Evolutionary conservation across 2,329 filamentous ascomycete genomes (phyloP).

Genomic region (Gaeumannomyces tritici): DNA sequence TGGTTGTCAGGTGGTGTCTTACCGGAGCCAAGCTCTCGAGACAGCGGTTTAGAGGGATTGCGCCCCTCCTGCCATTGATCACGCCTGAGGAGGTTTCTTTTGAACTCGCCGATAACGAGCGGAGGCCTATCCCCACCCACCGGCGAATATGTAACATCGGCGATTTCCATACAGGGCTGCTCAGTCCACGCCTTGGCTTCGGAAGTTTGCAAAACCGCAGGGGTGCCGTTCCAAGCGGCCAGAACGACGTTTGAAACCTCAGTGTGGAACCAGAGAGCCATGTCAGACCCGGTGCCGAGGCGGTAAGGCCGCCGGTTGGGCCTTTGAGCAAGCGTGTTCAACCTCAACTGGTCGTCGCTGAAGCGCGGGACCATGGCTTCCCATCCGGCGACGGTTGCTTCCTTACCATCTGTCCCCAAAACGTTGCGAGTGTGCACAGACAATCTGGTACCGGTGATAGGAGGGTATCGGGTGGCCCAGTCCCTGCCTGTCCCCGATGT

Average conservation of each 20-base stretch:
- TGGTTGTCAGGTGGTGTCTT: too few relatives aligned
- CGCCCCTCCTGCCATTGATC: background rate
- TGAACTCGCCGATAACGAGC: slow-evolving; percentile 3
- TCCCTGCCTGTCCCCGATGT: too few relatives aligned
- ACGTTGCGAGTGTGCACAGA: too few relatives aligned
- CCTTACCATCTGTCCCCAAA: too few relatives aligned
- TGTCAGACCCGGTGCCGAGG: slow-evolving; percentile 1
- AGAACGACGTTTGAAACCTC: slow-evolving; percentile 6
- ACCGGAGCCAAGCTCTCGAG: too few relatives aligned
- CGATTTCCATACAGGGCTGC: too few relatives aligned
- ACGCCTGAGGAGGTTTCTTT: background rate
- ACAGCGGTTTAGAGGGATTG: too few relatives aligned
- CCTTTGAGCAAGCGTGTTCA: background rate
- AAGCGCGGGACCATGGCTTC: background rate
- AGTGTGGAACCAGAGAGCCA: slow-evolving; percentile 3
- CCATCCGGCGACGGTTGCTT: too few relatives aligned
- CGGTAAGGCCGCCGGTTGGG: slow-evolving; percentile 1
- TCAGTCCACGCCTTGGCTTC: background rate
- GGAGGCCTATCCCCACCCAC: background rate
- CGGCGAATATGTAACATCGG: too few relatives aligned
- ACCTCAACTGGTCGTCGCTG: slow-evolving; percentile 4
- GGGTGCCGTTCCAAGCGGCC: background rate
- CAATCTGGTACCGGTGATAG: too few relatives aligned
- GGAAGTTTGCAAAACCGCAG: background rate
- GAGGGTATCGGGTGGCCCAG: too few relatives aligned